Evolutionary conservation across 495 filamentous ascomycete genomes (phyloP), one percentile per base, ranked within the genome.

Genomic region (Astrothelium subdiscretum): DNA sequence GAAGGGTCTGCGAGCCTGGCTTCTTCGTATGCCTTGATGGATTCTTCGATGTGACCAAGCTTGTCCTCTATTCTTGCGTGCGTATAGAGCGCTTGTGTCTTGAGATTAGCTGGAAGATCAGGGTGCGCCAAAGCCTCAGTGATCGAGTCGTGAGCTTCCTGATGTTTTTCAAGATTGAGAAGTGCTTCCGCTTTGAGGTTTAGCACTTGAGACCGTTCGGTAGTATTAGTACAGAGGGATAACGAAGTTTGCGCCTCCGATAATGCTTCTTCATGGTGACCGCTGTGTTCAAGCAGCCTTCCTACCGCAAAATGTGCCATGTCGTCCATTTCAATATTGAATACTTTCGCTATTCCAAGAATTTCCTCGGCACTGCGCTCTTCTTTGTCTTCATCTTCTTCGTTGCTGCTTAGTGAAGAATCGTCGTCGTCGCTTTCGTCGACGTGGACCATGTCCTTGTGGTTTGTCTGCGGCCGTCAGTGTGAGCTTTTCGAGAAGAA

Each of bases 1-100:
- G 54, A 48, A 2, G 65, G 65, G 54, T 66, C 61, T 35, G 60
- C 62, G 4, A 40, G 4, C n/a, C 62, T 54, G 11, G 65, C 65
- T 18, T 35, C 31, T n/a, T 43, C 31, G 32, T 64, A 66, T 6
- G 61, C 59, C 1, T 58, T n/a, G n/a, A 59, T 52, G n/a, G 65
- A 60, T 8, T 35, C 61, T 15, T 35, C 48, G 5, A 57, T 10
- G 24, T 54, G 52, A 22, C 42, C 32, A 27, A 38, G 24, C 26
- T n/a, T 31, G 18, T 22, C 20, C 60, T 66, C 61, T 15, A 63
- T 51, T 27, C 58, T 48, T 31, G 61, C 65, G 15, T 54, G 52
- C 26, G 59, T 59, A 20, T 59, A 22, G 38, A 64, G 43, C n/a
- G 62, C 65, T 24, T 27, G 15, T 27, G 27, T 51, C 52, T 54